Evolutionary conservation across 179 eudicot genomes (phyloP).

Genomic region (Gypsophila paniculata): DNA sequence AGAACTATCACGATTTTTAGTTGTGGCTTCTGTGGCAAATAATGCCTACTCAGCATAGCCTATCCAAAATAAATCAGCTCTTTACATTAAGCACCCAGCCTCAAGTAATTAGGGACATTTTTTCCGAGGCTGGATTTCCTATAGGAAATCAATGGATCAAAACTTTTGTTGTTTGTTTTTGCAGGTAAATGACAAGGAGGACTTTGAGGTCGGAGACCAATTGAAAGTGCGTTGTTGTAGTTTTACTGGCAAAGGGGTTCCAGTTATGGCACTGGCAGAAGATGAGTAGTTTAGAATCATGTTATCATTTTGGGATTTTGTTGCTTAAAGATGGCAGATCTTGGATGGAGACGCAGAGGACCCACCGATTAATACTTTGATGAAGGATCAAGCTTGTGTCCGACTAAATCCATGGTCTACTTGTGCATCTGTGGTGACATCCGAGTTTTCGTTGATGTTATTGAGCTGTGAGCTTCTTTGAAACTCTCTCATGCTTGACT

Average conservation of each 20-base stretch:
- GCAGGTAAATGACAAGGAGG: constrained; percentile 43
- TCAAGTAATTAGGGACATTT: background rate
- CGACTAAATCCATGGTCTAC: too few species aligned
- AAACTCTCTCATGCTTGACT: too few species aligned
- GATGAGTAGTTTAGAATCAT: constrained; percentile 23
- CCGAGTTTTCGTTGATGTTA: background rate
- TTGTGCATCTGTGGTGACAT: background rate
- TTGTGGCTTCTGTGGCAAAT: too few species aligned
- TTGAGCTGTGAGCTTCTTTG: too few species aligned
- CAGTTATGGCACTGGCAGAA: constrained; percentile 56
- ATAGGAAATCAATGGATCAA: background rate
- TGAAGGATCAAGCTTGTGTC: too few species aligned
- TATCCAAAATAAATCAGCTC: too few species aligned
- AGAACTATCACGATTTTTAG: too few species aligned
- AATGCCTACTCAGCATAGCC: background rate
- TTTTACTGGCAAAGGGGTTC: constrained; percentile 76
- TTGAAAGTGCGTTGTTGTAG: constrained; percentile 61
- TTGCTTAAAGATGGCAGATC: background rate
- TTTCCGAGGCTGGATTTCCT: background rate
- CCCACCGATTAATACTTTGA: too few species aligned
- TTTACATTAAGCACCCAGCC: background rate
- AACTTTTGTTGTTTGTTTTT: constrained; percentile 13
- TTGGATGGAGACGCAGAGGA: too few species aligned
- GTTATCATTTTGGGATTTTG: background rate
- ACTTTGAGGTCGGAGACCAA: constrained; percentile 59